These are phyloP conservation scores for Neonectria hederae DNA, from an alignment of 2,329 filamentous ascomycete genomes.

Conservation along the genomic window DNA sequence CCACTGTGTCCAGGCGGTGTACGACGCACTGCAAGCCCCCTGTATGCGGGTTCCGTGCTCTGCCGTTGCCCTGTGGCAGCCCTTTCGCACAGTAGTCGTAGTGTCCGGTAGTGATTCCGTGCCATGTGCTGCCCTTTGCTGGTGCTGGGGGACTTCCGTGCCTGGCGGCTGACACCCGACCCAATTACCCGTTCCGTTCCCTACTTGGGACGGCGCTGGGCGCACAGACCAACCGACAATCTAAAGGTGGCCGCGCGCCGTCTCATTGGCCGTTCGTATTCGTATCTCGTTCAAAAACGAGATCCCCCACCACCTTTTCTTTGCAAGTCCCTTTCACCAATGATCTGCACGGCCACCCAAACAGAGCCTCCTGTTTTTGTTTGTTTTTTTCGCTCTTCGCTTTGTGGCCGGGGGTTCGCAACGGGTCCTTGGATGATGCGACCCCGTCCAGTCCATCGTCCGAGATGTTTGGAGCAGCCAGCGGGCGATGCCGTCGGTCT, in stretches of 20 bases:
- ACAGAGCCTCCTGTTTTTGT: constrained; percentile 8
- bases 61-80: constrained; percentile 3
- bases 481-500: constrained; percentile 15
- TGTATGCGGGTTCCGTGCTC: constrained; percentile 13
- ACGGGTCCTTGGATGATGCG: constrained; percentile 8
- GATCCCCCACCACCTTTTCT: constrained; percentile 19
- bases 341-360: background rate
- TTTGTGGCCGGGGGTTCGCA: constrained; percentile 4
- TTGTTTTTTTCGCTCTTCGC: no score
- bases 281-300: constrained; percentile 15
- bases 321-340: background rate
- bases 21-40: background rate
- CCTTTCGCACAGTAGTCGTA: no score
- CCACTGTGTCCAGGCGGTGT: constrained; percentile 12
- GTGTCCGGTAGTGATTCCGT: background rate
- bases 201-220: constrained; percentile 18
- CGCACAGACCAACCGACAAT: constrained; percentile 5
- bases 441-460: constrained; percentile 9
- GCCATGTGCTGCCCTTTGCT: background rate
- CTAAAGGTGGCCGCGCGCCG: background rate
- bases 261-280: constrained; percentile 21
- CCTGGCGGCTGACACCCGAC: constrained; percentile 9
- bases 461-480: constrained; percentile 6
- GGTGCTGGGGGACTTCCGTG: background rate
- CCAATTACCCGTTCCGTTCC: constrained; percentile 17